phyloP scores from a whole-genome alignment of 139 green algal species.

The Picochlorum sp. region DNA sequence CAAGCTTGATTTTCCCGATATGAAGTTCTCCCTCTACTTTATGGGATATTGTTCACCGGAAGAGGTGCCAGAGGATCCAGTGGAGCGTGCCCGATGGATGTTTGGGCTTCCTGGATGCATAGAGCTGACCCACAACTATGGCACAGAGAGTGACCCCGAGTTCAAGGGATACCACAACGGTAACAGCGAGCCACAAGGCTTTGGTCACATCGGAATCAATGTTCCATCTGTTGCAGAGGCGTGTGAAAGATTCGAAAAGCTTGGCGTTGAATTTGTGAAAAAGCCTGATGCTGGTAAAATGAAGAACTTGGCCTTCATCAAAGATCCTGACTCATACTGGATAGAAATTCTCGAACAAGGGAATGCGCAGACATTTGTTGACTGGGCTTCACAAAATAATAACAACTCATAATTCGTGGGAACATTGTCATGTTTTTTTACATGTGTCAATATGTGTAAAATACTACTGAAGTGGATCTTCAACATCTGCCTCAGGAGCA shows the following conservation, averaged over 20 bases:
- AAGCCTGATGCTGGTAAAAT: conserved; percentile 76
- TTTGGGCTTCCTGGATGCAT: conserved; percentile 30
- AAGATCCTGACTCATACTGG: conserved; percentile 64
- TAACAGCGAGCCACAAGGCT: conserved; percentile 79
- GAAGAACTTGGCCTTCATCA: conserved; percentile 72
- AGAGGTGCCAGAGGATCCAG: conserved; percentile 53
- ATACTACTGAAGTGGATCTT: conserved; percentile 72
- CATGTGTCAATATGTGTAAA: background rate
- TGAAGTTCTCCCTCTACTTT: conserved; percentile 81
- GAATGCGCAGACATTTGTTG: conserved; percentile 10
- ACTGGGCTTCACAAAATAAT: conserved; percentile 16
- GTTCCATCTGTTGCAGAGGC: conserved; percentile 79
- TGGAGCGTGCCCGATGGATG: conserved; percentile 25
- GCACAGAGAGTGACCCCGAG: conserved; percentile 66
- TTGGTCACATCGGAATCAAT: conserved; percentile 45
- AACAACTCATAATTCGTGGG: background rate
- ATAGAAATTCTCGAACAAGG: conserved; percentile 52
- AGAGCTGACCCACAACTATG: conserved; percentile 86
- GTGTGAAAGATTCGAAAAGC: conserved; percentile 59
- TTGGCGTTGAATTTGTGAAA: conserved; percentile 89
- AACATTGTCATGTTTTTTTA: conserved; percentile 1
- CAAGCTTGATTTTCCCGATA: conserved; percentile 71
- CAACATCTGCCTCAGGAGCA: conserved; percentile 76
- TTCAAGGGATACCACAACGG: conserved; percentile 78
- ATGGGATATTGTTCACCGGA: conserved; percentile 42